Conservation (phyloP, 2,329 filamentous ascomycete genomes). For the Hypoxylon sp. region DNA sequence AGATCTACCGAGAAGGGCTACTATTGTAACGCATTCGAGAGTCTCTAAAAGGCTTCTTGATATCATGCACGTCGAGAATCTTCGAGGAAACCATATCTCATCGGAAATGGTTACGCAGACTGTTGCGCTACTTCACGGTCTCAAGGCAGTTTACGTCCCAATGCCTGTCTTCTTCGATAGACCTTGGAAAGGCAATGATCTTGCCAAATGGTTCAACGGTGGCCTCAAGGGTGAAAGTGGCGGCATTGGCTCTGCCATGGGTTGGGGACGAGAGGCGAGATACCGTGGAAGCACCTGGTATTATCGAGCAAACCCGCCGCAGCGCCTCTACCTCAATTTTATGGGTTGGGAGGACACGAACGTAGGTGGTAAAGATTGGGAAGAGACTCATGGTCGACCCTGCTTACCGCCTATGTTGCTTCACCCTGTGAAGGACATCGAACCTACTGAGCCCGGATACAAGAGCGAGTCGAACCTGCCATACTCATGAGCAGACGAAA, state of each 20-base stretch:
- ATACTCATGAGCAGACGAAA: slow-evolving; percentile 48
- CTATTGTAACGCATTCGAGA: slow-evolving; percentile 83
- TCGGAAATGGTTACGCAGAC: slow-evolving; percentile 86
- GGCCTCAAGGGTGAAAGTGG: slow-evolving; percentile 69
- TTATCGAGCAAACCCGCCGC: slow-evolving; percentile 70
- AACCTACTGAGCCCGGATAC: slow-evolving; percentile 63
- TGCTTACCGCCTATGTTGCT: slow-evolving; percentile 72
- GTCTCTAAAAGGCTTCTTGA: slow-evolving; percentile 79
- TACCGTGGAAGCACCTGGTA: slow-evolving; percentile 74
- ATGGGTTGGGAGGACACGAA: slow-evolving; percentile 71
- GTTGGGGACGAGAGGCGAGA: slow-evolving; percentile 70
- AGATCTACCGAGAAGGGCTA: slow-evolving; percentile 78
- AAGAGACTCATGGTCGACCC: slow-evolving; percentile 67
- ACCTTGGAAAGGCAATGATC: slow-evolving; percentile 71
- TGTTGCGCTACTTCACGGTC: slow-evolving; percentile 80
- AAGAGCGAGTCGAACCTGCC: slow-evolving; percentile 60
- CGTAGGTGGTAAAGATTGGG: slow-evolving; percentile 70
- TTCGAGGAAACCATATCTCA: slow-evolving; percentile 80
- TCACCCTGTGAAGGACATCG: slow-evolving; percentile 72
- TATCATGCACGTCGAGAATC: slow-evolving; percentile 83
- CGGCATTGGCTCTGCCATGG: slow-evolving; percentile 69
- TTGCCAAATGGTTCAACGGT: slow-evolving; percentile 73
- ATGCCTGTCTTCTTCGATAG: slow-evolving; percentile 86
- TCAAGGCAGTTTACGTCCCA: slow-evolving; percentile 83
- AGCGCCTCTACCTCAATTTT: slow-evolving; percentile 74